phyloP scores from a whole-genome alignment of 116 monocot genomes.

The Trichopus zeylanicus region DNA sequence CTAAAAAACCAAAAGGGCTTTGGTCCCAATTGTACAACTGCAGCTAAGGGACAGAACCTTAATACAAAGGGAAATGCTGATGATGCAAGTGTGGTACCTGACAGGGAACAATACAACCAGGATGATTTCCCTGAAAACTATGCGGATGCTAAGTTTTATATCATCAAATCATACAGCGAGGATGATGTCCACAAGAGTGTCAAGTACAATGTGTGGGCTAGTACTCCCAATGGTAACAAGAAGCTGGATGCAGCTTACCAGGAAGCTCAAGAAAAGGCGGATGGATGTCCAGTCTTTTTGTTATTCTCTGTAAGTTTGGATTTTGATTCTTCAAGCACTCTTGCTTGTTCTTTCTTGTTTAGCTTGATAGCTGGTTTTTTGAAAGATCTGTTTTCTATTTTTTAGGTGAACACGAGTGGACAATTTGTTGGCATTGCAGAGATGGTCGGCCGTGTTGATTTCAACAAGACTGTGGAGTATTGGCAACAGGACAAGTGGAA shows the following conservation, averaged over 20 bases:
- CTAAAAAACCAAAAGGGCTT: conserved; percentile 37
- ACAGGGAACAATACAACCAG: conserved; percentile 56
- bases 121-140: conserved; percentile 48
- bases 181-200: conserved; percentile 95
- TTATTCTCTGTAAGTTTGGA: conserved; percentile 91
- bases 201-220: conserved; percentile 93
- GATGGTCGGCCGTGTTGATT: conserved; percentile 96
- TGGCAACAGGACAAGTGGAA: conserved; percentile 99
- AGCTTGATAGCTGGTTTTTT: not conserved
- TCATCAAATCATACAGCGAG: conserved; percentile 91
- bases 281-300: conserved; percentile 58
- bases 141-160: conserved; percentile 64
- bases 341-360: not conserved
- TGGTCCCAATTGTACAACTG: conserved; percentile 21
- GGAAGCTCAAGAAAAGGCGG: conserved; percentile 51
- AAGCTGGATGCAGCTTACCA: conserved; percentile 78
- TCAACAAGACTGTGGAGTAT: conserved; percentile 83
- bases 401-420: conserved; percentile 86
- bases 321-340: too few relatives aligned
- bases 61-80: conserved; percentile 18
- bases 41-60: conserved; percentile 42
- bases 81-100: conserved; percentile 32
- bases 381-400: not conserved
- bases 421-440: conserved; percentile 97
- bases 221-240: conserved; percentile 92